phyloP scores from a whole-genome alignment of 495 filamentous ascomycete species.

The Chlorociboria aeruginascens region DNA sequence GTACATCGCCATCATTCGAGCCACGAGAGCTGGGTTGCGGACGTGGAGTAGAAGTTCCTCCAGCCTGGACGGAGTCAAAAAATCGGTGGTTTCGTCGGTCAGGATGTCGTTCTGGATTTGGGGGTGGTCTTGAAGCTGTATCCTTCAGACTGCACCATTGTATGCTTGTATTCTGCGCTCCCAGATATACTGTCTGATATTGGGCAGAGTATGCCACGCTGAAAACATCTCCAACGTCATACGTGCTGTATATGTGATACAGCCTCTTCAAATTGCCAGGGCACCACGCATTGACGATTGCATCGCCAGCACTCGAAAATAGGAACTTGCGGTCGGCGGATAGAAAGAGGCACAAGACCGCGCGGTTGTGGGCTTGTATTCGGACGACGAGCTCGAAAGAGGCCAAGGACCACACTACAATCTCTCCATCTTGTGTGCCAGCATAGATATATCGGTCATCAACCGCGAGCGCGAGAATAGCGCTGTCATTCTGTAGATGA shows the following conservation, averaged over 20 bases:
- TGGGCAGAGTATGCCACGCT: conserved; percentile 73
- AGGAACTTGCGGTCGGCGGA: conserved; percentile 62
- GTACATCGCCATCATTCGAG: conserved; percentile 44
- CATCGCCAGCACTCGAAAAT: conserved; percentile 89
- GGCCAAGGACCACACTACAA: conserved; percentile 78
- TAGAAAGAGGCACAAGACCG: conserved; percentile 75
- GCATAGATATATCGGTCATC: conserved; percentile 60
- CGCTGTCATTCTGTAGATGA: conserved; percentile 56
- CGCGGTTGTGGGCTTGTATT: conserved; percentile 78
- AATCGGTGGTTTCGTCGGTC: conserved; percentile 79
- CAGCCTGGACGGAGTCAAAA: conserved; percentile 80
- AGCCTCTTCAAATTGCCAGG: conserved; percentile 35
- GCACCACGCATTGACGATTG: conserved; percentile 72
- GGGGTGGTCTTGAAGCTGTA: conserved; percentile 35
- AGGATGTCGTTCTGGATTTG: conserved; percentile 58
- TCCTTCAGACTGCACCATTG: conserved; percentile 49
- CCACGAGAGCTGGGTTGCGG: conserved; percentile 24
- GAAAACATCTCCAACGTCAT: conserved; percentile 94
- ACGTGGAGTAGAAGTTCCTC: conserved; percentile 60
- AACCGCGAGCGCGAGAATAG: conserved; percentile 60
- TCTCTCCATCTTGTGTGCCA: conserved; percentile 84
- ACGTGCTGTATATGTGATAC: conserved; percentile 85
- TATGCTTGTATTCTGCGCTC: conserved; percentile 89
- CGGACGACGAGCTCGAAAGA: conserved; percentile 67
- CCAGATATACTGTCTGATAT: conserved; percentile 75